These are phyloP conservation scores for Umbelopsis isabellina DNA, from an alignment of 192 early-diverging fungal species.

Conservation along the genomic window DNA sequence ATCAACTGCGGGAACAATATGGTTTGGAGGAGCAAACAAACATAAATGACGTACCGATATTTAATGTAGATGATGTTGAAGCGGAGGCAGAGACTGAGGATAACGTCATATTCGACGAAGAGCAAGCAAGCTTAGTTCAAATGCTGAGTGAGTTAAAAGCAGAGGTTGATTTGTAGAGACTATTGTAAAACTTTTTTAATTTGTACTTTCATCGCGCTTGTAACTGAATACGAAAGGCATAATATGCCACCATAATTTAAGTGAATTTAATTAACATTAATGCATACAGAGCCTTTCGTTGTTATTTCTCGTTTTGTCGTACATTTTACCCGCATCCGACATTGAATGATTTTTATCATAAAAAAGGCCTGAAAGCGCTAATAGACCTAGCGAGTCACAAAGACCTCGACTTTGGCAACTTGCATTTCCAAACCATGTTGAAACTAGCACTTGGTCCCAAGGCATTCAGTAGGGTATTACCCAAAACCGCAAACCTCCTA, in stretches of 20 bases:
- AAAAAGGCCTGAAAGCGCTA: too few species aligned
- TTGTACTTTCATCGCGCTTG: not conserved
- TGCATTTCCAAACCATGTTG: not conserved
- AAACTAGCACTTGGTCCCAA: not conserved
- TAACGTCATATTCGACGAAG: not conserved
- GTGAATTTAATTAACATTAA: too few species aligned
- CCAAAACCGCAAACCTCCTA: not conserved
- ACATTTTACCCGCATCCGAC: too few species aligned
- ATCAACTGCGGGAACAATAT: conserved; percentile 8
- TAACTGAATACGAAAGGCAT: too few species aligned
- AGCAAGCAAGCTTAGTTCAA: conserved; percentile 16
- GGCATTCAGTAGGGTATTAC: not conserved
- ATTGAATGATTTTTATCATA: too few species aligned
- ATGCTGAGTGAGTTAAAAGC: conserved; percentile 10
- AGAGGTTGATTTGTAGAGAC: not conserved
- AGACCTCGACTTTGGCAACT: not conserved
- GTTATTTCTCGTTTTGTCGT: too few species aligned
- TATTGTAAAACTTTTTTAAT: conserved; percentile 1
- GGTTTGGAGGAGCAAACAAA: conserved; percentile 11
- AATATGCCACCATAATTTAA: too few species aligned
- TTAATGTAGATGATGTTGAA: not conserved
- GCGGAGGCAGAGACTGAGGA: not conserved
- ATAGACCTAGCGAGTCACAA: too few species aligned
- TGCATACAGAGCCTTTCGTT: too few species aligned
- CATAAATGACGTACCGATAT: not conserved